Evolutionary conservation across 768 basidiomycete species (phyloP).

Genomic region (Rossbeevera mucosa): DNA sequence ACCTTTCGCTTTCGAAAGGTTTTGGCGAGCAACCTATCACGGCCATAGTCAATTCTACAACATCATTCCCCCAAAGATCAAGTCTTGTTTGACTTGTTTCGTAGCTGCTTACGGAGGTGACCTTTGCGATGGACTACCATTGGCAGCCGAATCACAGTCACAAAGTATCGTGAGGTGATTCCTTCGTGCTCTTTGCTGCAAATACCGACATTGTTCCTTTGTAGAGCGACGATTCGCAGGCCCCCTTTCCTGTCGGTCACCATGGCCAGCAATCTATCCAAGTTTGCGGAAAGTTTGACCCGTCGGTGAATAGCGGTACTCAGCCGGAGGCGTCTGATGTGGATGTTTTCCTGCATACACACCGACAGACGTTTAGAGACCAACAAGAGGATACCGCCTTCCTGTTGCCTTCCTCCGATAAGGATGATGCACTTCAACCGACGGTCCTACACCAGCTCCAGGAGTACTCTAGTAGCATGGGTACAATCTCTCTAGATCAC

Average conservation of each 20-base stretch:
- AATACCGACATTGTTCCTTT: constrained; percentile 16
- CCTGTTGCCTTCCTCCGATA: constrained; percentile 1
- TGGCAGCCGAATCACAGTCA: constrained; percentile 35
- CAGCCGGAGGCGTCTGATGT: neutral
- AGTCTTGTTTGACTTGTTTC: constrained; percentile 42
- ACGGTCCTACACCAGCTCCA: constrained; percentile 13
- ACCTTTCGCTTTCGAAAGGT: constrained; percentile 48
- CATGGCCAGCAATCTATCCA: constrained; percentile 8
- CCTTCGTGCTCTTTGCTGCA: constrained; percentile 5
- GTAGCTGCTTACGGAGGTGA: constrained; percentile 46
- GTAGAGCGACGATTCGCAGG: constrained; percentile 9
- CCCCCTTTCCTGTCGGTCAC: neutral
- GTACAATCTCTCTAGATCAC: neutral
- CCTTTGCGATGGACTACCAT: constrained; percentile 41
- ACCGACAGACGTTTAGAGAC: neutral
- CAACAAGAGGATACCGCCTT: constrained; percentile 14
- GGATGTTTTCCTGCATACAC: neutral
- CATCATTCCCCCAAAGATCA: constrained; percentile 41
- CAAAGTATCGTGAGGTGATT: constrained; percentile 27
- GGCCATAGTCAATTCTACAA: constrained; percentile 33
- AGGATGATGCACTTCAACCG: constrained; percentile 3
- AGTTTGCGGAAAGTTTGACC: constrained; percentile 22
- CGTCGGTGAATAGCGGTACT: neutral
- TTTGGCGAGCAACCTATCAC: constrained; percentile 57
- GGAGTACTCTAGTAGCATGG: constrained; percentile 13